Percentiles rank a stretch among this genome's conserved stretches.
Evolutionary conservation across 2,329 filamentous ascomycete genomes (phyloP).

Genomic region (Mycosphaerella sp.): DNA sequence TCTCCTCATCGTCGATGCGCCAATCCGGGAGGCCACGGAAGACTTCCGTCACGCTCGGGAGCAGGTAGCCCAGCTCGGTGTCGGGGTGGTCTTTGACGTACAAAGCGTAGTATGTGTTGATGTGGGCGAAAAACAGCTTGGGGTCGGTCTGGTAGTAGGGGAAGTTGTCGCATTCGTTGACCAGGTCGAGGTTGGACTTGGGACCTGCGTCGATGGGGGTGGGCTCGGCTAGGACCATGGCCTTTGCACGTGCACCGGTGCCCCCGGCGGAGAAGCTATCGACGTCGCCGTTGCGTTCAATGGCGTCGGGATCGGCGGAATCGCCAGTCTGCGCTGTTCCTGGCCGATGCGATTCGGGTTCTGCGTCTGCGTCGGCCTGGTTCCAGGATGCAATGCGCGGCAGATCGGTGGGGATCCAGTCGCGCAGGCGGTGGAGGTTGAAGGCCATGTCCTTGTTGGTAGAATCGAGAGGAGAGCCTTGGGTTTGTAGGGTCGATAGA

Average conservation of each 20-base stretch:
- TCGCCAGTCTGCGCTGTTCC: constrained; percentile 16
- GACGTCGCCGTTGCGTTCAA: constrained; percentile 9
- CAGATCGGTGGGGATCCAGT: constrained; percentile 31
- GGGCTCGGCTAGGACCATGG: constrained; percentile 27
- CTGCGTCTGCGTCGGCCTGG: constrained; percentile 19
- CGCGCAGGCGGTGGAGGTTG: constrained; percentile 30
- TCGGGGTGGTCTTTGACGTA: constrained; percentile 62
- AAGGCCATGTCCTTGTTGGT: constrained; percentile 22
- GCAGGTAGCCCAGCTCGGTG: constrained; percentile 54
- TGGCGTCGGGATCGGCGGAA: constrained; percentile 20
- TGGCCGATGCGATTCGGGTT: constrained; percentile 14
- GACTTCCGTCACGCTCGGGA: constrained; percentile 55
- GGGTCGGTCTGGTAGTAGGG: constrained; percentile 63
- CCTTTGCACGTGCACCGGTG: no score
- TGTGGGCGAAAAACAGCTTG: constrained; percentile 46
- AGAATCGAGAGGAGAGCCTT: no score
- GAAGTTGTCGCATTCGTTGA: constrained; percentile 60
- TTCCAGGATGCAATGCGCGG: constrained; percentile 28
- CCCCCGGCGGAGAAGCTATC: constrained; percentile 9
- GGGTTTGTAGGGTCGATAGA: no score
- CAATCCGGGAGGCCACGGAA: constrained; percentile 54
- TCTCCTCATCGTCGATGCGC: constrained; percentile 52
- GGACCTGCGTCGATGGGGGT: constrained; percentile 29
- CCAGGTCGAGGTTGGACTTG: constrained; percentile 49
- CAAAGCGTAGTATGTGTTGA: constrained; percentile 53